phyloP scores from a whole-genome alignment of 176 grass and related monocot genomes.

The Oryza rufipogon region DNA sequence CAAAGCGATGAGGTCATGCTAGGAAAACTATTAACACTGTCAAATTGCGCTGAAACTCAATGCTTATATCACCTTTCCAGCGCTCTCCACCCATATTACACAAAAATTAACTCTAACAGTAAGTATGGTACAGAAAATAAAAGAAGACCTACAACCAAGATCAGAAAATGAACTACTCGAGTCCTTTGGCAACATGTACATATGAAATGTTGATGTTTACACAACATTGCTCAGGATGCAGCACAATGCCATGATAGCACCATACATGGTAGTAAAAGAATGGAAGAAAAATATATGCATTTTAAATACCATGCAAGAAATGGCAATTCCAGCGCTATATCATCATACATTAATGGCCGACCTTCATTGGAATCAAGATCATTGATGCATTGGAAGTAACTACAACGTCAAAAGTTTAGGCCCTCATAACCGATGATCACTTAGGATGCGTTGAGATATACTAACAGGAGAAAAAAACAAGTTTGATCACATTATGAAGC shows the following conservation, averaged over 20 bases:
- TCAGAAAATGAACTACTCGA: neutral
- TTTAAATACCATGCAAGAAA: constrained; percentile 13
- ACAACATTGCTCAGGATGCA: neutral
- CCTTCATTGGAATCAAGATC: neutral
- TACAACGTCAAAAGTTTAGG: neutral
- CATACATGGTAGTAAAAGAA: constrained; percentile 19
- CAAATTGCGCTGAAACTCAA: neutral
- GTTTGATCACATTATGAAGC: neutral
- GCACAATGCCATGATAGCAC: neutral
- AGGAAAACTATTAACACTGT: neutral
- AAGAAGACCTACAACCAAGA: neutral
- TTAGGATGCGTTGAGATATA: constrained; percentile 4
- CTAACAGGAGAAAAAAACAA: neutral
- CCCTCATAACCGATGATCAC: neutral
- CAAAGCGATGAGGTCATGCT: neutral
- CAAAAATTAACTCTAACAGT: neutral
- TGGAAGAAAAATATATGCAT: neutral
- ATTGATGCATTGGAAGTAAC: neutral
- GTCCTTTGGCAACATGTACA: neutral
- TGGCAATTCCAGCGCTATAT: neutral
- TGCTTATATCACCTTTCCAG: neutral
- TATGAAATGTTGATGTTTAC: neutral
- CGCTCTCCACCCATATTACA: neutral
- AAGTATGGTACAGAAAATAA: neutral
- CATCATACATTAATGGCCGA: constrained; percentile 1